A percentile compares a stretch with the other conserved stretches of the same genome.
Evolutionary conservation across 441 rosid species (phyloP).

Genomic region (Sinapis alba): DNA sequence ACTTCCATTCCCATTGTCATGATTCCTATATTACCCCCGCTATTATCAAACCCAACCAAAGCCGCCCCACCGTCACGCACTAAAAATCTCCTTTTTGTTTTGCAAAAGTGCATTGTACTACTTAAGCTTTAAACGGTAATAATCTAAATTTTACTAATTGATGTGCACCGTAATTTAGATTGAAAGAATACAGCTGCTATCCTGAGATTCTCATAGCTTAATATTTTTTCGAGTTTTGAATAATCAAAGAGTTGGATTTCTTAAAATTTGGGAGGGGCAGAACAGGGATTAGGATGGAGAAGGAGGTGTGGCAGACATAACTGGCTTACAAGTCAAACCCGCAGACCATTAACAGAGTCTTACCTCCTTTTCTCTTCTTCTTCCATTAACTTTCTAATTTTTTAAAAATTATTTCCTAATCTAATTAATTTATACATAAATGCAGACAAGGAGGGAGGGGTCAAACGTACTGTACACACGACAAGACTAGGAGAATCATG

Average conservation of each 20-base stretch:
- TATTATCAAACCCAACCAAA: background rate
- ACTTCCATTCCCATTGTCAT: background rate
- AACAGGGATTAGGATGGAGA: background rate
- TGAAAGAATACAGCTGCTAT: background rate
- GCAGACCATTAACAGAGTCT: background rate
- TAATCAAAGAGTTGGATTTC: background rate
- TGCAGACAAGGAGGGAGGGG: background rate
- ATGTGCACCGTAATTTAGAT: background rate
- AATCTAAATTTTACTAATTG: background rate
- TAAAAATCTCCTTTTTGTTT: background rate
- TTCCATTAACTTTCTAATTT: background rate
- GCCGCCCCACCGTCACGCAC: slow-evolving; percentile 19
- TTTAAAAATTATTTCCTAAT: background rate
- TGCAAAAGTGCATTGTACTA: background rate
- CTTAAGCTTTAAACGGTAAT: background rate
- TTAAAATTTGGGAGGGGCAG: too few species aligned
- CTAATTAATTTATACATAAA: background rate
- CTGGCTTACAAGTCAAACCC: slow-evolving; percentile 28
- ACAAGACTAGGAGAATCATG: background rate
- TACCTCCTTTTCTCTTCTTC: slow-evolving; percentile 5
- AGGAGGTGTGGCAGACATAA: slow-evolving; percentile 52
- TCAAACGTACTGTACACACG: background rate
- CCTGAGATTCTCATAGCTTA: background rate
- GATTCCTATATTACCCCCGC: slow-evolving; percentile 29
- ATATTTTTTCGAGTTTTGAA: background rate